A percentile compares a stretch with the other conserved stretches of the same genome.
Evolutionary conservation across 331 rosid genomes (phyloP).

Genomic region (Quercus lobata): DNA sequence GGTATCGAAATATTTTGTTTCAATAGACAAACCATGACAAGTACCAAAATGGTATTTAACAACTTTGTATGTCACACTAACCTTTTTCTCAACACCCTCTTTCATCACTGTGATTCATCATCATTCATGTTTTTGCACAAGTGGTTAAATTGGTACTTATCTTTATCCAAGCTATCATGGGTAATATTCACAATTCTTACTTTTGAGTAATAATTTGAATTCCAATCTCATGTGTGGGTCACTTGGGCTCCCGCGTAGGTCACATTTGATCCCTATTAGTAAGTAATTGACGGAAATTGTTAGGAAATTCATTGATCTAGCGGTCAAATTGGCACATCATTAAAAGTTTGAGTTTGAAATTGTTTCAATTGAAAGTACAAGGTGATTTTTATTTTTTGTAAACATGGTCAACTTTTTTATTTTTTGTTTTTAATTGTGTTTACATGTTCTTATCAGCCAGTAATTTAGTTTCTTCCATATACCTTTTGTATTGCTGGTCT

Average conservation of each 20-base stretch:
- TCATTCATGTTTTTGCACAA: too few relatives aligned
- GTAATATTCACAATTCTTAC: not conserved
- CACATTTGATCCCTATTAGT: not conserved
- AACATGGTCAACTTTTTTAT: not conserved
- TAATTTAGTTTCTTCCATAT: not conserved
- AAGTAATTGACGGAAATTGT: not conserved
- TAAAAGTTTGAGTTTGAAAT: not conserved
- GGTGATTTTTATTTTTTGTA: not conserved
- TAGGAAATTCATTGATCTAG: not conserved
- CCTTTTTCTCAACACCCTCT: too few relatives aligned
- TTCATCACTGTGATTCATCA: too few relatives aligned
- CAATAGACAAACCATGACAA: too few relatives aligned
- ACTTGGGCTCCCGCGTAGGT: too few relatives aligned
- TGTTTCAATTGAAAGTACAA: not conserved
- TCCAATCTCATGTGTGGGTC: too few relatives aligned
- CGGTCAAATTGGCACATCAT: not conserved
- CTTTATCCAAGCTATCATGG: not conserved
- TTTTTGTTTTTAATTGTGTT: not conserved
- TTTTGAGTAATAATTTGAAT: not conserved
- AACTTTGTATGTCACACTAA: too few relatives aligned
- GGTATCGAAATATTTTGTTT: too few relatives aligned
- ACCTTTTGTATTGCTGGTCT: not conserved
- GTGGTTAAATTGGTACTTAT: too few relatives aligned
- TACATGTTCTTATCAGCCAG: not conserved
- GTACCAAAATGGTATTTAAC: too few relatives aligned